Percentiles rank a stretch among this genome's conserved stretches.
These are phyloP conservation scores for Entoloma clypeatum DNA, from an alignment of 1,284 basidiomycete genomes.

Conservation along the genomic window DNA sequence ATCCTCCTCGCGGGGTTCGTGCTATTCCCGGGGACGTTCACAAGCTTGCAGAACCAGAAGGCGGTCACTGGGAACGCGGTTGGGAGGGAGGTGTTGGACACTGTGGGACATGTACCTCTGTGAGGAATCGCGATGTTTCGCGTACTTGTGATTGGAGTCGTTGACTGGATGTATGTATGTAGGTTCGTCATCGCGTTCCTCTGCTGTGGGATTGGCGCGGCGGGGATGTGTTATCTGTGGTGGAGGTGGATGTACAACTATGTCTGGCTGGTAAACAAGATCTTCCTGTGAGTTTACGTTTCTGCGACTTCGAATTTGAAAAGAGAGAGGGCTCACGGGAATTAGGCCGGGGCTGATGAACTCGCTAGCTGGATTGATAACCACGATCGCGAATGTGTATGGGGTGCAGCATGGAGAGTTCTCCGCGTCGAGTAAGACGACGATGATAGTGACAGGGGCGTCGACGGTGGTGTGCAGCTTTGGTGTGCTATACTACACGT, in stretches of 20 bases:
- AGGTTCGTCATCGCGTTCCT: slow-evolving; percentile 51
- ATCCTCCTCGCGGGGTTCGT: slow-evolving; percentile 56
- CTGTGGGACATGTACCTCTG: slow-evolving; percentile 41
- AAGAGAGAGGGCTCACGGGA: too few species aligned
- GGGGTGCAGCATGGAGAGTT: slow-evolving; percentile 45
- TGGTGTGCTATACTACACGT: slow-evolving; percentile 37
- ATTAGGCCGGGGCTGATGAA: slow-evolving; percentile 54
- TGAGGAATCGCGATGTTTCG: slow-evolving; percentile 25
- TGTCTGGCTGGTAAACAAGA: slow-evolving; percentile 54
- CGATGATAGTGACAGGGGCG: slow-evolving; percentile 44
- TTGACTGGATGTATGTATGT: slow-evolving; percentile 8
- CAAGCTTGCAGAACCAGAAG: slow-evolving; percentile 37
- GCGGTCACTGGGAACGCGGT: slow-evolving; percentile 24
- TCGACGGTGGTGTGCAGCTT: slow-evolving; percentile 37
- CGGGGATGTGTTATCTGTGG: slow-evolving; percentile 53
- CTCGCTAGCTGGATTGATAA: slow-evolving; percentile 49
- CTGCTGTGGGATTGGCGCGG: slow-evolving; percentile 47
- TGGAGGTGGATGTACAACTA: slow-evolving; percentile 61
- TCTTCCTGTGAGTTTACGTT: slow-evolving; percentile 44
- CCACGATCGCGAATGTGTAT: slow-evolving; percentile 47
- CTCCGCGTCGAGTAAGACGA: slow-evolving; percentile 37
- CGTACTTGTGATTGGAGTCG: slow-evolving; percentile 1
- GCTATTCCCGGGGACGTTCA: slow-evolving; percentile 57
- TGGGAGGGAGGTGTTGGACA: slow-evolving; percentile 29
- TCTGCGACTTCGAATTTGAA: too few species aligned